Conservation (phyloP, 108 stramenopile species). For the Schizochytrium sp. region DNA sequence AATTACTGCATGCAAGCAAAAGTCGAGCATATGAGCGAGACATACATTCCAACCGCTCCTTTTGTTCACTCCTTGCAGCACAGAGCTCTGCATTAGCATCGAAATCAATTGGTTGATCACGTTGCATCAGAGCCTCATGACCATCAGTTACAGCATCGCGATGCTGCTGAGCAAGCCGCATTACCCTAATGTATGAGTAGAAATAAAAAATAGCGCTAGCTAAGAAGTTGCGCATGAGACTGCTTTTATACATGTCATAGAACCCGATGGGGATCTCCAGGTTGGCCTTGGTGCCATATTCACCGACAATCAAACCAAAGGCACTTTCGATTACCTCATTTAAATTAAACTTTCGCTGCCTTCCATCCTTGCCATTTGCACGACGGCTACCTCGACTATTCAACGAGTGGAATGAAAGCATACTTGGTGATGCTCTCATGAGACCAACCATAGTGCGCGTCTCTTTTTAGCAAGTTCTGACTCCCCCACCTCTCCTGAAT, state of each 20-base stretch:
- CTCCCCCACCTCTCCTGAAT: too few species aligned
- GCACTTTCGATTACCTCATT: conserved; percentile 29
- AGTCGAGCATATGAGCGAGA: background rate
- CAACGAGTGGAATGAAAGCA: background rate
- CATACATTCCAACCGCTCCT: background rate
- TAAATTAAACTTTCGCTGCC: conserved; percentile 32
- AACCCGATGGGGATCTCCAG: conserved; percentile 41
- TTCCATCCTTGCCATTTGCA: background rate
- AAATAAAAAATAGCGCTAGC: conserved; percentile 54
- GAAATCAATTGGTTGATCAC: background rate
- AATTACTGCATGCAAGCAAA: conserved; percentile 54
- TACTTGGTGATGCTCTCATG: background rate
- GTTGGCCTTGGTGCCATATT: conserved; percentile 23
- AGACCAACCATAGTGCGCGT: too few species aligned
- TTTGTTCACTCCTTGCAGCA: conserved; percentile 3
- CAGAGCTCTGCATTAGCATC: background rate
- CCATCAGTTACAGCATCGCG: background rate
- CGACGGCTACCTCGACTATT: conserved; percentile 16
- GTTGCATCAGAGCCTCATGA: background rate
- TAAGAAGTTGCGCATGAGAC: conserved; percentile 41
- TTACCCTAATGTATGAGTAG: conserved; percentile 36
- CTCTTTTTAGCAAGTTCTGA: too few species aligned
- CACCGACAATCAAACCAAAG: conserved; percentile 39
- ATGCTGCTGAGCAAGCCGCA: background rate
- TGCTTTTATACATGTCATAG: conserved; percentile 34